phyloP scores from a whole-genome alignment of 768 basidiomycete species.

The Naganishia friedmannii region DNA sequence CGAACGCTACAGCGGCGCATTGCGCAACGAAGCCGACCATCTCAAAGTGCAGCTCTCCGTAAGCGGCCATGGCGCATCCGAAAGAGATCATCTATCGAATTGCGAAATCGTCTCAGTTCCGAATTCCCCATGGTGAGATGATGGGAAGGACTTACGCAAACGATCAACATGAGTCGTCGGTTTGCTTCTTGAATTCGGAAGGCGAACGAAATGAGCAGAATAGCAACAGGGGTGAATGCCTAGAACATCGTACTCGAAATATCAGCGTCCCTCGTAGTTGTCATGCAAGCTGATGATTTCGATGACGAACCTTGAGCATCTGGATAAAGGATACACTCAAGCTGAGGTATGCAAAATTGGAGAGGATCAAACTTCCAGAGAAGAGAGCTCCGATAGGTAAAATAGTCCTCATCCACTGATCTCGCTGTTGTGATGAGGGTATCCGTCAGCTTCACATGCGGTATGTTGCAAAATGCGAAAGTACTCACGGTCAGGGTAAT shows the following conservation, averaged over 20 bases:
- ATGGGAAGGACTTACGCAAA: conserved; percentile 54
- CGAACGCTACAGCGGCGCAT: conserved; percentile 84
- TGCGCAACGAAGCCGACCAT: conserved; percentile 84
- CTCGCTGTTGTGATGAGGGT: conserved; percentile 36
- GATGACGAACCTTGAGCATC: conserved; percentile 75
- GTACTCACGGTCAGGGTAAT: conserved; percentile 61
- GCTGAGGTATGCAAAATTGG: conserved; percentile 84
- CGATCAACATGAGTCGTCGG: conserved; percentile 73
- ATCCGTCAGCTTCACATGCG: background rate
- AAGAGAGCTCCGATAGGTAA: conserved; percentile 92
- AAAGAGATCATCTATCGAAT: conserved; percentile 69
- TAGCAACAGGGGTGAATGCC: conserved; percentile 52
- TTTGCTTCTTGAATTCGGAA: conserved; percentile 85
- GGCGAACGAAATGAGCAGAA: conserved; percentile 82
- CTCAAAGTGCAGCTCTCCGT: conserved; percentile 84
- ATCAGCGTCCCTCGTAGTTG: background rate
- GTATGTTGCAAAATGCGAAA: background rate
- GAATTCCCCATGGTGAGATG: background rate
- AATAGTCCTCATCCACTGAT: conserved; percentile 71
- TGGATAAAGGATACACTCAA: conserved; percentile 91
- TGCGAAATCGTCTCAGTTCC: background rate
- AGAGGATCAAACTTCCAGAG: conserved; percentile 84
- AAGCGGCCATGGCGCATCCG: conserved; percentile 71
- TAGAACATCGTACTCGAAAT: background rate
- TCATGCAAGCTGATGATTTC: background rate